Evolutionary conservation across 108 stramenopile genomes (phyloP), one percentile per base, ranked within the genome.

Genomic region (Mediolabrus comicus): DNA sequence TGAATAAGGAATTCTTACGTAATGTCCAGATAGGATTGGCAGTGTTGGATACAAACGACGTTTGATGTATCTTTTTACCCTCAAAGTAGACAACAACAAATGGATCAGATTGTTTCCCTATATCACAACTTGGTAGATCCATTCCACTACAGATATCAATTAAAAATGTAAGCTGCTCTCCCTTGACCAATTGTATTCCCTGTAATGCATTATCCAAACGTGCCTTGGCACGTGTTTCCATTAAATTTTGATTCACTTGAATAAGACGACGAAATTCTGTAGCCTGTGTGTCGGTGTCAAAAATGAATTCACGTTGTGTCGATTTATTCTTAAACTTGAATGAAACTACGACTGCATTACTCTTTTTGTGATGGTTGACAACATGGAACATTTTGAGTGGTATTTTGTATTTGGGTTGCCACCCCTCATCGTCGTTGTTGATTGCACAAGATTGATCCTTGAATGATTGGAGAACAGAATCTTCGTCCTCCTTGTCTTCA

Each of bases 11-110:
- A 14, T 75, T 75, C 4, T 85, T 89, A 17, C 74, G 71, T 19
- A 94, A 17, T 0, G 92, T 94, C 86, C 84, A 94, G 33, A 90
- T 84, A 6, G 92, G 92, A 75, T 94, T 77, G 11, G 83, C 77
- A 70, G 79, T 80, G 11, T 64, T 78, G 5, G 67, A 41, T 8
- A 86, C 80, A 49, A 66, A 61, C 16, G 77, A 58, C 5, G 92
- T 94, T 52, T 74, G 69, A 62, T 94, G 92, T 0, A 91, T 66
- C 26, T 77, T 69, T 33, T 67, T 62, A 3, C 72, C 71, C 59
- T 85, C 81, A 52, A 91, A 74, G 27, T 59, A 53, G 12, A 75
- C 77, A 25, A 64, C 55, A 10, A 89, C 85, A 33, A 71, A 86
- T 0, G 92, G 92, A 79, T 94, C 92, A 7, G 82, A 80, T 17